Base-by-base conservation (phyloP, 331 rosid species). In the Quercus phellos region DNA sequence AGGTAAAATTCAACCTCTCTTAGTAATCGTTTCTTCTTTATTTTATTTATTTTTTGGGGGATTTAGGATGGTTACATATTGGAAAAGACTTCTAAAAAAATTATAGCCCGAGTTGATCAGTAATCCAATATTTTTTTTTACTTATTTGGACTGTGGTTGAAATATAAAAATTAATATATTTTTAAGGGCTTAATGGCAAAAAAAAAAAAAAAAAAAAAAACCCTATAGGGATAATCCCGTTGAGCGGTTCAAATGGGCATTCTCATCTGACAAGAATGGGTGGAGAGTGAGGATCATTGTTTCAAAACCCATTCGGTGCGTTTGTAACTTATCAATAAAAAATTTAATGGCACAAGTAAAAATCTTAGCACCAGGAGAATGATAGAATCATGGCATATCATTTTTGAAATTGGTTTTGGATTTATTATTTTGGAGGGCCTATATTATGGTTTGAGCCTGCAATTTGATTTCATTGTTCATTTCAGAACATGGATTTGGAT, bases 1-100 rank as follows among this genome's bases (percentile, higher is more conserved):
- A 90, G 98, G 99, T 94, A 81, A 18, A 82, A 73, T 60, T 76
- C 71, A 60, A 14, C 77, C 42, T 80, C 71, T 83, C 60, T 75
- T 29, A 22, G 72, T 82, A 55, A 19, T 77, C 6, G 32, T 70
- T 4, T 21, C 10, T 3, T 56, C 10, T 9, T 56, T 56, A 3
- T 56, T 56, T 9, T 9, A 7, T 58, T 24, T 56, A 6, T 56
- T 63, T 71, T 71, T 69, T 73, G 34, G 38, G 46, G 46, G 46
- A 38, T 38, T 38, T 30, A n/a, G 68, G 64, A 77, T 22, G 9
- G 51, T 67, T 64, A 24, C 64, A 13, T 34, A 46, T 26, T 16
- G 51, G 79, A 55, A 34, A 19, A 32, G 53, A 46, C 53, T 46
- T 46, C 14, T 46, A 46, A 10, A 46, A 46, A 46, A 46, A 12